Base-by-base conservation (phyloP, 495 filamentous ascomycete genomes). In the Aspergillus wentii region DNA sequence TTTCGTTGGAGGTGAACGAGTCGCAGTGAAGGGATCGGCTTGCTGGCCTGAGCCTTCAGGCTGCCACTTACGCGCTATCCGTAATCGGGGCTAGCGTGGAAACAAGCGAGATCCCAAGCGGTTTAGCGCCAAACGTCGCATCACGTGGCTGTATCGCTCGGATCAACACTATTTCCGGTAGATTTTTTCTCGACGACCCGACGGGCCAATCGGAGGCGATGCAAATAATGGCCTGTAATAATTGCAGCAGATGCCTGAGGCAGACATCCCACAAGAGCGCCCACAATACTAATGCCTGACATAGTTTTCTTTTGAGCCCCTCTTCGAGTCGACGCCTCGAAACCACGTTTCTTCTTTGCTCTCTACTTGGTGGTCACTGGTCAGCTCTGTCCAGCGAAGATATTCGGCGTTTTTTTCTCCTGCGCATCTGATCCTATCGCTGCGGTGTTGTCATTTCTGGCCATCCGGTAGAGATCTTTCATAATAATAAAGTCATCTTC, bases 21-120 rank as follows among this genome's bases (percentile, higher is more conserved):
- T 58, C 46, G 48, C 51, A 48, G 56, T 54, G 54, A 52, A 59
- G 47, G 50, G 43, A 56, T 50, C 52, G 30, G 35, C 44, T 38
- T 22, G 19, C 30, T 19, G 19, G 55, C 58, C 58, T 59, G 42
- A 57, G 23, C 27, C 31, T 19, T 62, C 52, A 64, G 62, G 63
- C 62, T 49, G 7, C 38, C 30, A 46, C 15, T 6, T 15, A 9
- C 19, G n/a, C 15, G 33, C 53, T 18, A 49, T 35, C 35, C 53
- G 38, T 8, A 5, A 20, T 54, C 18, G 13, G 50, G 54, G 20
- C 41, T 64, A 61, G 62, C 32, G 50, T 17, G 5, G n/a, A 19
- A 9, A 35, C 48, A 54, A 57, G 53, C 53, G 53, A 57, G 46
- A 7, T 46, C 31, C 31, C 28, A 46, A 38, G 10, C 3, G 36